Evolutionary conservation across 2,329 filamentous ascomycete species (phyloP).

Genomic region (Colletotrichum camelliae): DNA sequence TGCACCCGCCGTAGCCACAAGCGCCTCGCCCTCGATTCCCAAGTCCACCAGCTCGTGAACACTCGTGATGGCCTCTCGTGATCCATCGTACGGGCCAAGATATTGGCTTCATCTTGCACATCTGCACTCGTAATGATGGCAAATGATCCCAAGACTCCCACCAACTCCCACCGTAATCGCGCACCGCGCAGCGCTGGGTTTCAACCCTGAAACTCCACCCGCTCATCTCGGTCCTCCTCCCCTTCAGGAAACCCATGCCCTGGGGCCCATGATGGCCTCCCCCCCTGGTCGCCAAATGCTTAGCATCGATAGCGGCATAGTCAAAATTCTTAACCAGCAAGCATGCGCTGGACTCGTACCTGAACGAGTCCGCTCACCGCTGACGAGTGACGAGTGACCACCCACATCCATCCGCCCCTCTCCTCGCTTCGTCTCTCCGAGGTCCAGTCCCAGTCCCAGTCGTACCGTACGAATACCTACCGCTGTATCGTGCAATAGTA

Average conservation of each 20-base stretch:
- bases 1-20: neutral
- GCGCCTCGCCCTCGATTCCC: neutral
- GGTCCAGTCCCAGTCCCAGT: too few relatives aligned
- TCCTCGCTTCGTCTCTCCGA: too few relatives aligned
- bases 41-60: neutral
- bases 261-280: neutral
- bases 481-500: too few relatives aligned
- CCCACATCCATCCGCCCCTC: too few relatives aligned
- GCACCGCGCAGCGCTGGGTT: slow-evolving; percentile 11
- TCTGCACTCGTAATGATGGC: neutral
- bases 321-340: neutral
- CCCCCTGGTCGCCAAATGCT: slow-evolving; percentile 1
- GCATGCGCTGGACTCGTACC: too few relatives aligned
- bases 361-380: too few relatives aligned
- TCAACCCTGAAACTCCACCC: slow-evolving; percentile 21
- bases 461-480: neutral
- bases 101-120: neutral
- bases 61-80: neutral
- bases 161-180: slow-evolving; percentile 2
- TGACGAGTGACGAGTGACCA: too few relatives aligned
- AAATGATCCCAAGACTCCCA: neutral
- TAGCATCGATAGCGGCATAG: neutral
- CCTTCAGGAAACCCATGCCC: neutral
- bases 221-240: slow-evolving; percentile 17
- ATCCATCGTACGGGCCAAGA: slow-evolving; percentile 5